Conservation (phyloP, 1,139 yeast genomes). For the Meyerozyma smithsonii region DNA sequence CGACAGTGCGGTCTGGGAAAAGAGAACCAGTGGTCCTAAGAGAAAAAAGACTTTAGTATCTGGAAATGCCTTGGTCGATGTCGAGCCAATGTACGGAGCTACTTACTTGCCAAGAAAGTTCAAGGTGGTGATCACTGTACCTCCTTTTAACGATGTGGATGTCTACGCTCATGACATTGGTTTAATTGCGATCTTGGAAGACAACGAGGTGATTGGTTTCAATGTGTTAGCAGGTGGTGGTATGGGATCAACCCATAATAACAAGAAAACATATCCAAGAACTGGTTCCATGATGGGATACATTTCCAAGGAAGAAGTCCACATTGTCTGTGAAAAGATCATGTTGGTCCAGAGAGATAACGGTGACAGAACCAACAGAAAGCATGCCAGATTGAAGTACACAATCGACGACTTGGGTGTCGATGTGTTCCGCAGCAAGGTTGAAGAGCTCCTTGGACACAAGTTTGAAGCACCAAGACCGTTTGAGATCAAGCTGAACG, state of each 20-base stretch:
- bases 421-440: conserved; percentile 71
- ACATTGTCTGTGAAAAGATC: conserved; percentile 80
- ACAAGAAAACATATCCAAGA: conserved; percentile 94
- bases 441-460: conserved; percentile 79
- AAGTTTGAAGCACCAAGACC: conserved; percentile 66
- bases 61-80: conserved; percentile 79
- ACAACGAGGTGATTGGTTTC: conserved; percentile 65
- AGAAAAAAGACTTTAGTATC: conserved; percentile 79
- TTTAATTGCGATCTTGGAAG: conserved; percentile 79
- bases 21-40: conserved; percentile 72
- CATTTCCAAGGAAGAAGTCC: conserved; percentile 61
- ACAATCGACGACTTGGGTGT: conserved; percentile 91
- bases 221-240: conserved; percentile 96
- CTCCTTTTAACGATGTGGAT: conserved; percentile 96
- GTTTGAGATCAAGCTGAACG: conserved; percentile 78
- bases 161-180: conserved; percentile 96
- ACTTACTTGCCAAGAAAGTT: conserved; percentile 93
- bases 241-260: conserved; percentile 97
- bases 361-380: conserved; percentile 95
- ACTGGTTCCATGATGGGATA: conserved; percentile 86
- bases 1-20: conserved; percentile 67
- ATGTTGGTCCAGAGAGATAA: conserved; percentile 92
- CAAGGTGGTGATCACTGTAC: conserved; percentile 91
- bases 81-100: conserved; percentile 85
- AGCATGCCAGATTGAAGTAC: conserved; percentile 96